phyloP scores from a whole-genome alignment of 2,329 filamentous ascomycete species.

The Moelleriella libera region DNA sequence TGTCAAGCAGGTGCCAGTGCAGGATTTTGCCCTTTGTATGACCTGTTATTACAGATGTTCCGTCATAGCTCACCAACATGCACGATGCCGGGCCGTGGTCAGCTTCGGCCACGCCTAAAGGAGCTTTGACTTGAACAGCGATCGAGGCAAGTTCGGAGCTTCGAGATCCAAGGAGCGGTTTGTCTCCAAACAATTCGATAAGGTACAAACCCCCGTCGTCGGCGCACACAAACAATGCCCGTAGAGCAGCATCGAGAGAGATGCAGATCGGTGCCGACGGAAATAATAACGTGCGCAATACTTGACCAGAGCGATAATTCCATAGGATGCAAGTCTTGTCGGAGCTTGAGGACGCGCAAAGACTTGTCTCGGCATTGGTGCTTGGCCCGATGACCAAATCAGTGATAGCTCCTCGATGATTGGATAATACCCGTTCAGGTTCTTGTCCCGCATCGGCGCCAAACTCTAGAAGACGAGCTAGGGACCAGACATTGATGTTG shows the following conservation, averaged over 20 bases:
- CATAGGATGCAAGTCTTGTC: slow-evolving; percentile 87
- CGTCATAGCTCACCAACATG: slow-evolving; percentile 67
- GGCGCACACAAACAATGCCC: slow-evolving; percentile 69
- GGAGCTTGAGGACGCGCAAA: slow-evolving; percentile 70
- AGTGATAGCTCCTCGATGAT: slow-evolving; percentile 63
- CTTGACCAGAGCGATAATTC: slow-evolving; percentile 72
- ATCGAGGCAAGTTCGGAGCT: slow-evolving; percentile 39
- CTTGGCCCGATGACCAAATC: slow-evolving; percentile 50
- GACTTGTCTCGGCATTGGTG: slow-evolving; percentile 53
- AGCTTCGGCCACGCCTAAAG: slow-evolving; percentile 41
- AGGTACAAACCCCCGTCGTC: slow-evolving; percentile 70
- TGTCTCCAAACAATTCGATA: slow-evolving; percentile 53
- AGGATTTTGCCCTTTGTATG: slow-evolving; percentile 68
- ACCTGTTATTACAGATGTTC: slow-evolving; percentile 65
- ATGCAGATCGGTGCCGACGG: slow-evolving; percentile 59
- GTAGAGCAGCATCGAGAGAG: slow-evolving; percentile 66
- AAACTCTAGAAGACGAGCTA: slow-evolving; percentile 56
- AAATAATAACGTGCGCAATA: slow-evolving; percentile 71
- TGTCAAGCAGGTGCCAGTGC: slow-evolving; percentile 65
- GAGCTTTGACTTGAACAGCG: slow-evolving; percentile 38
- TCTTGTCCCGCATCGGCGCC: slow-evolving; percentile 42
- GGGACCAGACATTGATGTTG: slow-evolving; percentile 83
- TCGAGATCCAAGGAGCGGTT: slow-evolving; percentile 38
- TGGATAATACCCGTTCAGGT: slow-evolving; percentile 64
- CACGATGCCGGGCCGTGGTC: slow-evolving; percentile 53